These are phyloP conservation scores for Aspergillus tamarii DNA, from an alignment of 2,329 filamentous ascomycete genomes.

Conservation along the genomic window DNA sequence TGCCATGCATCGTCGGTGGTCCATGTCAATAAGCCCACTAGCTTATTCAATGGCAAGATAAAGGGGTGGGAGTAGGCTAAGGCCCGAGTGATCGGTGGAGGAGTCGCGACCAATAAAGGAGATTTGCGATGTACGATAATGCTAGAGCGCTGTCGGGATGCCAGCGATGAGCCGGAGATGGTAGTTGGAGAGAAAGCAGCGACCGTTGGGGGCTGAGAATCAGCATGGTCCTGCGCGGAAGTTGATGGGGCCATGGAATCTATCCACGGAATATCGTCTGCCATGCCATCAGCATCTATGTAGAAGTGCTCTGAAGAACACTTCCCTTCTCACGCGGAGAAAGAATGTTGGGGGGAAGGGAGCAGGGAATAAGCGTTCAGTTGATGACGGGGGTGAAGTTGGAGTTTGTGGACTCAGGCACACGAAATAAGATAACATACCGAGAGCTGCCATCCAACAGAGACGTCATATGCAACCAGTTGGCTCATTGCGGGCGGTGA, in stretches of 20 bases:
- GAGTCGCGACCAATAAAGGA: slow-evolving; percentile 86
- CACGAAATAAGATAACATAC: slow-evolving; percentile 32
- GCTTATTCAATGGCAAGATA: slow-evolving; percentile 81
- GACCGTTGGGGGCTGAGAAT: slow-evolving; percentile 68
- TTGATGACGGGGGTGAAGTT: neutral
- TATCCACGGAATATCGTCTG: slow-evolving; percentile 56
- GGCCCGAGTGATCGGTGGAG: slow-evolving; percentile 90
- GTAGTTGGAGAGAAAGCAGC: slow-evolving; percentile 88
- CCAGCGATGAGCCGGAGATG: slow-evolving; percentile 68
- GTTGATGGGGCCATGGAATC: slow-evolving; percentile 55
- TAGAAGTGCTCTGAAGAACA: neutral
- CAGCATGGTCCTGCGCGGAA: slow-evolving; percentile 42
- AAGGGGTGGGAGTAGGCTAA: slow-evolving; percentile 96
- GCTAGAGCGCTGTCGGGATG: slow-evolving; percentile 78
- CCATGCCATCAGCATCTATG: slow-evolving; percentile 19
- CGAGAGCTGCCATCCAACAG: slow-evolving; percentile 56
- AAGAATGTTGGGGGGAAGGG: slow-evolving; percentile 12
- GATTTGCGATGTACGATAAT: slow-evolving; percentile 98
- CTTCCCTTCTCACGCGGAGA: slow-evolving; percentile 5
- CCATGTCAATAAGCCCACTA: slow-evolving; percentile 88
- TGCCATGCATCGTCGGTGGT: slow-evolving; percentile 94
- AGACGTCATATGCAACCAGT: slow-evolving; percentile 37
- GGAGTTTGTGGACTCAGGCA: neutral
- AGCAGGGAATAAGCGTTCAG: neutral
- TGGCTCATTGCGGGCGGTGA: slow-evolving; percentile 36